Percentiles rank a stretch among this genome's conserved stretches.
Conservation (phyloP, 768 basidiomycete species). For the Pulveroboletus sp. region DNA sequence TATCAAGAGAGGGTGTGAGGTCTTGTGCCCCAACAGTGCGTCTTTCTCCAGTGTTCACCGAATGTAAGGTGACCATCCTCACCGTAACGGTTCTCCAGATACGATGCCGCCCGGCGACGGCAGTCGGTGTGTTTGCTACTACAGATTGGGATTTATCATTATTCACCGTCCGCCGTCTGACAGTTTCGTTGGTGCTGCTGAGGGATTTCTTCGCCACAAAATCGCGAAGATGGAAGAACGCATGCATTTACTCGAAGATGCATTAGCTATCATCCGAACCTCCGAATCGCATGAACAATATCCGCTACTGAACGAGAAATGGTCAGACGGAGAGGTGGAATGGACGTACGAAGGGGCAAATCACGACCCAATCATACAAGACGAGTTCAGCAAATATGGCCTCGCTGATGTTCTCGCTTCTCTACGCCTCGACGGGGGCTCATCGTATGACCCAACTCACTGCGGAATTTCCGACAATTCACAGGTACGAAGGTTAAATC, state of each 20-base stretch:
- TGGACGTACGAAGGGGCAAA: slow-evolving; percentile 19
- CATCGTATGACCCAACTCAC: slow-evolving; percentile 17
- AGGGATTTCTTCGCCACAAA: slow-evolving; percentile 50
- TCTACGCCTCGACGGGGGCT: slow-evolving; percentile 40
- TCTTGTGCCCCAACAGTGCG: slow-evolving; percentile 50
- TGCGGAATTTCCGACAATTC: slow-evolving; percentile 47
- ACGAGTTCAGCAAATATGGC: slow-evolving; percentile 16
- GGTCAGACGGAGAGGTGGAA: slow-evolving; percentile 28
- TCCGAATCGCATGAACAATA: slow-evolving; percentile 38
- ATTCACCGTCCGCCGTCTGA: not conserved
- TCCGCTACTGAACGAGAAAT: slow-evolving; percentile 36
- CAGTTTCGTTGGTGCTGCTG: slow-evolving; percentile 51
- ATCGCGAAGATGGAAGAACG: slow-evolving; percentile 44
- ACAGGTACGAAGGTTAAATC: slow-evolving; percentile 37
- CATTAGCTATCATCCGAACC: slow-evolving; percentile 44
- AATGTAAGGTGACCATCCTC: not conserved
- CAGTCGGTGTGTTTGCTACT: slow-evolving; percentile 38
- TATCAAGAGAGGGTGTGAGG: slow-evolving; percentile 45
- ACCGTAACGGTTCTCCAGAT: slow-evolving; percentile 36
- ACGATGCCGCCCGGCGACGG: slow-evolving; percentile 54
- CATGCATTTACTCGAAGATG: slow-evolving; percentile 53
- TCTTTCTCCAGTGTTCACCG: not conserved
- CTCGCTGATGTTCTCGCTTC: slow-evolving; percentile 40
- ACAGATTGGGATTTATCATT: not conserved
- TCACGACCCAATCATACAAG: not conserved